phyloP scores from a whole-genome alignment of 1,139 yeast species.

The Candida dubliniensis region DNA sequence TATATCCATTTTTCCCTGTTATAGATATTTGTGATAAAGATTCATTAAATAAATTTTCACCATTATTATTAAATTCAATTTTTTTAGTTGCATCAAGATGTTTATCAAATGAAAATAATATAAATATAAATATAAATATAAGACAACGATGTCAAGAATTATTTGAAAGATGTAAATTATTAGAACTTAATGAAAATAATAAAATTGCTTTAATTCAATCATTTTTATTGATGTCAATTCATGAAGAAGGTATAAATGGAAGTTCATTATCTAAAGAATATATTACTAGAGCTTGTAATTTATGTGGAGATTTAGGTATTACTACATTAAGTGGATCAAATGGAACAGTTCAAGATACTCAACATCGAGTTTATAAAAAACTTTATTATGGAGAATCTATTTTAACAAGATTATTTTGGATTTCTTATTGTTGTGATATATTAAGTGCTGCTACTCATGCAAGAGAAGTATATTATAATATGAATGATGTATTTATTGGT shows the following conservation, averaged over 20 bases:
- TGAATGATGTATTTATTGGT: constrained; percentile 23
- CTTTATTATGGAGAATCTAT: constrained; percentile 17
- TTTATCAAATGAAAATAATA: constrained; percentile 12
- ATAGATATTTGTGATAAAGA: constrained; percentile 17
- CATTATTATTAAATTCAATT: constrained; percentile 26
- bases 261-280: constrained; percentile 23
- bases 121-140: background rate
- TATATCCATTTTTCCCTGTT: constrained; percentile 28
- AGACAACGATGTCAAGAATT: constrained; percentile 21
- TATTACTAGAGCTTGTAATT: constrained; percentile 22
- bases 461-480: constrained; percentile 23
- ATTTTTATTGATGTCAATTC: constrained; percentile 23
- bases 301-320: constrained; percentile 26
- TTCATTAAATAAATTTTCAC: constrained; percentile 16
- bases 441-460: constrained; percentile 26
- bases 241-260: constrained; percentile 30
- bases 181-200: constrained; percentile 25
- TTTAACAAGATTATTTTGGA: constrained; percentile 26
- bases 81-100: constrained; percentile 22
- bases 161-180: constrained; percentile 21
- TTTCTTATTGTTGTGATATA: constrained; percentile 25
- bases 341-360: constrained; percentile 11
- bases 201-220: constrained; percentile 28
- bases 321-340: constrained; percentile 24
- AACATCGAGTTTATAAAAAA: constrained; percentile 8